A percentile compares a stretch with the other conserved stretches of the same genome.
Evolutionary conservation across 768 basidiomycete species (phyloP).

Genomic region (Tephrocybe rancida): DNA sequence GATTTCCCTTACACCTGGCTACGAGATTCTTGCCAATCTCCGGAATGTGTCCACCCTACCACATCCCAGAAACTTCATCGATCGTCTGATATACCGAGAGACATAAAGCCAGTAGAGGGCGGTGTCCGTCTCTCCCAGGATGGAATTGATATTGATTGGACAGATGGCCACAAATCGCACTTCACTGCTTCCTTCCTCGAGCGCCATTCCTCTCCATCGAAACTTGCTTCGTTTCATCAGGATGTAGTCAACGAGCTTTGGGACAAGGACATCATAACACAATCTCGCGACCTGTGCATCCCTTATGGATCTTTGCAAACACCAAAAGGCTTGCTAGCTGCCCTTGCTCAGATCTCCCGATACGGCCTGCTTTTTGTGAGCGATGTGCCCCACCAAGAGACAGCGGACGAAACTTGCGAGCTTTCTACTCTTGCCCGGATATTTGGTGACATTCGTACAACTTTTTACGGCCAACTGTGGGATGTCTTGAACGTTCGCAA

Average conservation of each 20-base stretch:
- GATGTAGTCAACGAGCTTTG: slow-evolving; percentile 13
- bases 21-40: slow-evolving; percentile 78
- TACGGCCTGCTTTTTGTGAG: slow-evolving; percentile 76
- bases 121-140: slow-evolving; percentile 43
- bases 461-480: slow-evolving; percentile 91
- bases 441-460: slow-evolving; percentile 80
- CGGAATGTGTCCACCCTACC: slow-evolving; percentile 72
- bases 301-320: slow-evolving; percentile 53
- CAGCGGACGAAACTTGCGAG: slow-evolving; percentile 64
- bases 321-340: slow-evolving; percentile 48
- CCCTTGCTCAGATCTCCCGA: slow-evolving; percentile 68
- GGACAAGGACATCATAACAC: slow-evolving; percentile 15
- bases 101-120: slow-evolving; percentile 44
- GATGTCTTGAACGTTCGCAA: slow-evolving; percentile 77
- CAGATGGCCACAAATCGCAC: slow-evolving; percentile 60
- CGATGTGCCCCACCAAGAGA: slow-evolving; percentile 67
- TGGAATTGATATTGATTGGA: slow-evolving; percentile 58
- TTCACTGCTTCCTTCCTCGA: slow-evolving; percentile 49
- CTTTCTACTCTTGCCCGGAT: slow-evolving; percentile 60
- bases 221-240: slow-evolving; percentile 18
- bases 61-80: slow-evolving; percentile 78
- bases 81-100: slow-evolving; percentile 62
- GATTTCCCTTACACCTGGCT: slow-evolving; percentile 76
- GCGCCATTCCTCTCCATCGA: slow-evolving; percentile 41
- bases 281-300: slow-evolving; percentile 47